Base-by-base conservation (phyloP, 371 early-diverging fungal species). In the Haplosporangium sp. region DNA sequence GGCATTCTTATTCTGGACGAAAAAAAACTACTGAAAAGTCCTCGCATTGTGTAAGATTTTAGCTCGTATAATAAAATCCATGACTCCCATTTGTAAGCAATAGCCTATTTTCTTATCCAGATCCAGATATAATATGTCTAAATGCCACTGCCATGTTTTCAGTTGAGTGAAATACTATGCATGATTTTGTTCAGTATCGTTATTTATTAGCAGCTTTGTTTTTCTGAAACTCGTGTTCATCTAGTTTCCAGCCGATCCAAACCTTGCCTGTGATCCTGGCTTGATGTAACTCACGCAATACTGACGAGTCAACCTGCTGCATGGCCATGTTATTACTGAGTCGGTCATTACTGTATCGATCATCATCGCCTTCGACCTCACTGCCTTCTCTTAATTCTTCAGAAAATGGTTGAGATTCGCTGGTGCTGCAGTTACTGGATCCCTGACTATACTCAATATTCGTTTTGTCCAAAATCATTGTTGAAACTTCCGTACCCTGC, bases 251-350 rank as follows among this genome's bases (percentile, higher is more conserved):
- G 1, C 72, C 77, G 19, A 77, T 69, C 77, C 77, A 77, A 11
- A 77, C 55, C 52, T 77, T 77, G 58, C 77, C 77, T 4, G 77
- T 77, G 38, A 77, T 53, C 9, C 77, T 63, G 4, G 77, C 77
- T 45, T 65, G 65, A 58, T 77, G 77, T 45, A 77, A 37, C 7
- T 64, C 60, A 19, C 62, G 17, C 13, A 72, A 45, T 3, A 44
- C 69, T 3, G 62, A 61, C 58, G 77, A 50, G 39, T 72, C 72
- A 13, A 77, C 77, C 42, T 77, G 77, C 53, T 77, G 77, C 77
- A 77, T 77, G 19, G 72, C 57, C 65, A 77, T 69, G 35, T 69
- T 67, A 48, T 76, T 76, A 45, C 62, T 72, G 62, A 64, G 34
- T n/a, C 48, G 39, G 17, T 69, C 70, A 17, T 55, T 42, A 17